Percentiles rank a stretch among this genome's conserved stretches.
Conservation (phyloP, 2,329 filamentous ascomycete genomes). For the Phyllosticta citribraziliensis region DNA sequence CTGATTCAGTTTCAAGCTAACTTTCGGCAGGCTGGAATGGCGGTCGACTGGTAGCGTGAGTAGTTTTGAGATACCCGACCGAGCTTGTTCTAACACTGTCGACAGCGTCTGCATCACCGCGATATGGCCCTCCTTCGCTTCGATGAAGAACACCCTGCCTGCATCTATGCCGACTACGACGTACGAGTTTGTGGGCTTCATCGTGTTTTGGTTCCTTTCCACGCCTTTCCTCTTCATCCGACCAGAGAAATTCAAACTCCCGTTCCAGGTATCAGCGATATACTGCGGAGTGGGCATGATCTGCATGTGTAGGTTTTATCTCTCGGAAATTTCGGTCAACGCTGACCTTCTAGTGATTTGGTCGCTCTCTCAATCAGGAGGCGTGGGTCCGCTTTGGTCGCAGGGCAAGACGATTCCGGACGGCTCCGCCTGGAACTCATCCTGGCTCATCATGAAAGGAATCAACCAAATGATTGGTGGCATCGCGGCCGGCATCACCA, state of each 20-base stretch:
- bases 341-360: constrained; percentile 35
- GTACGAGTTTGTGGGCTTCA: constrained; percentile 26
- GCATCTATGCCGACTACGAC: constrained; percentile 26
- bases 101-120: constrained; percentile 23
- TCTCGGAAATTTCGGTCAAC: background rate
- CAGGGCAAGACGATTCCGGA: constrained; percentile 27
- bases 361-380: constrained; percentile 35
- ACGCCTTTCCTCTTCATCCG: constrained; percentile 40
- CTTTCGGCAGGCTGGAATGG: constrained; percentile 23
- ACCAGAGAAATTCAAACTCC: constrained; percentile 40
- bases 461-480: constrained; percentile 36
- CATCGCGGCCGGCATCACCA: constrained; percentile 33
- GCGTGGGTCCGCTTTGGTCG: constrained; percentile 35
- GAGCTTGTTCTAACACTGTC: background rate
- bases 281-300: constrained; percentile 40
- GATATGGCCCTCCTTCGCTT: constrained; percentile 27
- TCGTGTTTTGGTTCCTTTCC: constrained; percentile 25
- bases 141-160: constrained; percentile 24
- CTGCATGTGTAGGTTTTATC: constrained; percentile 10
- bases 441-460: constrained; percentile 38
- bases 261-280: constrained; percentile 35
- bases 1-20: constrained; percentile 4
- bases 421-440: constrained; percentile 28
- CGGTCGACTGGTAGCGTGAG: constrained; percentile 20
- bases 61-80: background rate